Base-by-base conservation (phyloP, 2,329 filamentous ascomycete species). In the Epicoccum nigrum region DNA sequence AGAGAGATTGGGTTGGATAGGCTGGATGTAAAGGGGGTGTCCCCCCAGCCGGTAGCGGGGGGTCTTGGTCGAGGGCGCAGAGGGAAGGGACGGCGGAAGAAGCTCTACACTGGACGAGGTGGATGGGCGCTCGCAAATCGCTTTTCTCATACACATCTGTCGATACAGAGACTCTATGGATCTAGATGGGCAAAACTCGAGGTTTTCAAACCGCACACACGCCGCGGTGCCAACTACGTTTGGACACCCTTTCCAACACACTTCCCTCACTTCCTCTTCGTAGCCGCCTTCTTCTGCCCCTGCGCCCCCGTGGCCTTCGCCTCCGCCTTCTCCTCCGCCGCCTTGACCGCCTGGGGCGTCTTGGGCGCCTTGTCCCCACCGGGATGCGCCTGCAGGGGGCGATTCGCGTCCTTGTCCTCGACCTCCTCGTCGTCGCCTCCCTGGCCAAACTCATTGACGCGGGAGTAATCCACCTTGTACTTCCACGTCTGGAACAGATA, bases 381-480 rank as follows among this genome's bases (percentile, higher is more conserved):
- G 1, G 75, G 59, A 20, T 69, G 57, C 20, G 66, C 68, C 7
- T 60, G 65, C 13, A 79, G 49, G 12, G 76, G 76, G 62, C 74
- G 73, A 13, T 67, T 69, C 1, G 74, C 74, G 54, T 69, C 70
- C 63, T 82, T 81, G 38, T 81, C 81, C 52, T 79, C 78, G 48
- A 80, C 81, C 54, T 82, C 79, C 40, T 85, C 83, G 17, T 92
- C 90, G n/a, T 95, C 93, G n/a, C 94, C 94, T 28, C 93, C 94
- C 79, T 97, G 94, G 7, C 94, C 94, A 70, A 97, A 99, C 75
- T 99, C 94, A 74, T 99, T 99, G 70, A 99, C 89, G 56, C 94
- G 86, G 9, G 83, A 87, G 77, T 93, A 94, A 74, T 99, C 94
- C 55, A 94, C 82, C 77, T 88, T 91, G 80, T 99, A 99, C 46